These are phyloP conservation scores for Mucor circinelloides DNA, from an alignment of 371 early-diverging fungal species.

Conservation along the genomic window DNA sequence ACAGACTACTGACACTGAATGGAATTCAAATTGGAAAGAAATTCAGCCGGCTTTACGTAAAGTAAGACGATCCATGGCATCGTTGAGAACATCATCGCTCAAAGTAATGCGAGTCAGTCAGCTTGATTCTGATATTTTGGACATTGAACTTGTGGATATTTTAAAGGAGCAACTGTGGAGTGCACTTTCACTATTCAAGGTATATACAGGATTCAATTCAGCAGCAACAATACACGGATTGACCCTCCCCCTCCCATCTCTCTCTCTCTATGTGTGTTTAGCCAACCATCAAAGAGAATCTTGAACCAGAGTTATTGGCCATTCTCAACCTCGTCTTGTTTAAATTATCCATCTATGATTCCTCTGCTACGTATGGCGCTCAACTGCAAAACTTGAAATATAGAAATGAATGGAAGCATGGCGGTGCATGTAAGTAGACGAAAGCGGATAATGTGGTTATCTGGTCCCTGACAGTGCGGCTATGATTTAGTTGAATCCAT, in stretches of 20 bases:
- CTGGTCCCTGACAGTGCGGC: no score
- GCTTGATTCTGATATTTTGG: slow-evolving; percentile 86
- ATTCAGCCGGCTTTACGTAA: slow-evolving; percentile 57
- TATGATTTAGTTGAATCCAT: slow-evolving; percentile 57
- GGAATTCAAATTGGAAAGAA: slow-evolving; percentile 57
- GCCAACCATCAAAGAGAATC: slow-evolving; percentile 59
- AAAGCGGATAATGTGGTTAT: no score
- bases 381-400: slow-evolving; percentile 75
- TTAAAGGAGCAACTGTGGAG: slow-evolving; percentile 78
- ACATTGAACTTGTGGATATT: slow-evolving; percentile 73
- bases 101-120: slow-evolving; percentile 83
- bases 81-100: slow-evolving; percentile 58
- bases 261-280: slow-evolving; percentile 22
- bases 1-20: slow-evolving; percentile 47
- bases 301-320: slow-evolving; percentile 64
- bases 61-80: slow-evolving; percentile 57
- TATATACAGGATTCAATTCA: slow-evolving; percentile 12
- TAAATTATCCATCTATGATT: slow-evolving; percentile 65
- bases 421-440: slow-evolving; percentile 63
- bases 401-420: slow-evolving; percentile 71
- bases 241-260: no score
- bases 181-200: slow-evolving; percentile 66
- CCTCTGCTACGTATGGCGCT: slow-evolving; percentile 68
- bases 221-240: background rate
- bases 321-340: slow-evolving; percentile 61